phyloP scores from a whole-genome alignment of 1,139 yeast genomes.

The Hyphopichia burtonii region DNA sequence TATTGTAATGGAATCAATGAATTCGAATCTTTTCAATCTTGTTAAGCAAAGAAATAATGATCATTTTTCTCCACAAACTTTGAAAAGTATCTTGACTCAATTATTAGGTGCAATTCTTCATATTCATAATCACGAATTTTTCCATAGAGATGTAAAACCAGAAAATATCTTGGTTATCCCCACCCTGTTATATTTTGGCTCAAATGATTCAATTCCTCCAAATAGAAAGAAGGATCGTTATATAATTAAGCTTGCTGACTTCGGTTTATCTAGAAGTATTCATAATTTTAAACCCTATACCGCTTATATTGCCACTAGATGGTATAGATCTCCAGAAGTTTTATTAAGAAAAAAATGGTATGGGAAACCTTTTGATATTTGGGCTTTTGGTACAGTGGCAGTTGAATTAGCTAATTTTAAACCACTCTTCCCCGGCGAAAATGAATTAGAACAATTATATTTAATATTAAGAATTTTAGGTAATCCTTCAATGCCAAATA shows the following conservation, averaged over 20 bases:
- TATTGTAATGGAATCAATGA: conserved; percentile 88
- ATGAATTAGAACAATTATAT: conserved; percentile 76
- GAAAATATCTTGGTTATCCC: conserved; percentile 73
- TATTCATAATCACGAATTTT: conserved; percentile 71
- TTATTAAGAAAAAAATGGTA: conserved; percentile 65
- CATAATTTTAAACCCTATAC: conserved; percentile 59
- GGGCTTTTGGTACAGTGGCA: conserved; percentile 93
- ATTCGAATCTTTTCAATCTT: conserved; percentile 73
- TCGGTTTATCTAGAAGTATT: conserved; percentile 78
- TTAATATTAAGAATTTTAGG: conserved; percentile 69
- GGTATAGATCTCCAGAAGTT: conserved; percentile 96
- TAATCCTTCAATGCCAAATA: conserved; percentile 45
- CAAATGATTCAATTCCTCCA: conserved; percentile 40
- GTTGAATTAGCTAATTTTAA: conserved; percentile 72
- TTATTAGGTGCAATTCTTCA: conserved; percentile 75
- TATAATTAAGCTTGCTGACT: conserved; percentile 83
- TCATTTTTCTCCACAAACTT: conserved; percentile 55
- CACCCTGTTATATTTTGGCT: conserved; percentile 51
- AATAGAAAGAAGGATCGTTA: conserved; percentile 45
- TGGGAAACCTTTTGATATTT: conserved; percentile 79
- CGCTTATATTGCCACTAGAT: conserved; percentile 87
- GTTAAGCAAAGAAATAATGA: conserved; percentile 56
- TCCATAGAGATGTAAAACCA: conserved; percentile 85
- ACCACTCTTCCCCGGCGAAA: conserved; percentile 83
- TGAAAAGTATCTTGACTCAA: conserved; percentile 68